Base-by-base conservation (phyloP, 2,329 filamentous ascomycete species). In the Aureobasidium uvarum region DNA sequence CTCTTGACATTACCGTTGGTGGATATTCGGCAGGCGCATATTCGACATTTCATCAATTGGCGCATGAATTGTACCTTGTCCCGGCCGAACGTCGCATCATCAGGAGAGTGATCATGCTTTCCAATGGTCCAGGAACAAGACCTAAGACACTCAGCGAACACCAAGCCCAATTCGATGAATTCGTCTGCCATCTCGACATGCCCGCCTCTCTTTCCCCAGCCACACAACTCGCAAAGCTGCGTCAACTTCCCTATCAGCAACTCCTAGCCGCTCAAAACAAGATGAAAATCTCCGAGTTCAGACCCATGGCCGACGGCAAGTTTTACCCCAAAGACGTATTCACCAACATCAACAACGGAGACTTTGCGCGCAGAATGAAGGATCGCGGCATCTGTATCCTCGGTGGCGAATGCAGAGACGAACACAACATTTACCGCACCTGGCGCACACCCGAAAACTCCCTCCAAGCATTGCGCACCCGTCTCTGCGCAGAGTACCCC, bases 1-100 rank as follows among this genome's bases (percentile, higher is more conserved):
- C 76, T 0, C 71, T 72, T 1, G 81, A 83, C 62, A 82, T 85
- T 62, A 85, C 83, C 0, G 74, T 85, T 28, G 79, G 74, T 2
- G 84, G 84, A 2, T 86, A 86, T 69, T 85, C 82, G 5, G 84
- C 84, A 1, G 83, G 84, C 2, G 78, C 82, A 2, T 82, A 86
- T 69, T 84, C 81, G 1, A 78, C 80, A 1, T 86, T 85, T 69
- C 80, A 86, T 65, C 84, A 86, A 71, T 72, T 86, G 1, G 79
- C 83, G 8, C 83, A 85, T 68, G 84, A 86, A 69, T 76, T 86
- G 11, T 79, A 78, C 59, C 16, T 10, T 10, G 72, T 75, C 4
- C 77, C 81, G 0, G 76, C 77, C 13, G 71, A 76, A 2, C 77
- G 82, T 55, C 72, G 77, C 0, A 74, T 86, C 50, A 78, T 86